Evolutionary conservation across 768 basidiomycete species (phyloP).

Genomic region (Russula compacta): DNA sequence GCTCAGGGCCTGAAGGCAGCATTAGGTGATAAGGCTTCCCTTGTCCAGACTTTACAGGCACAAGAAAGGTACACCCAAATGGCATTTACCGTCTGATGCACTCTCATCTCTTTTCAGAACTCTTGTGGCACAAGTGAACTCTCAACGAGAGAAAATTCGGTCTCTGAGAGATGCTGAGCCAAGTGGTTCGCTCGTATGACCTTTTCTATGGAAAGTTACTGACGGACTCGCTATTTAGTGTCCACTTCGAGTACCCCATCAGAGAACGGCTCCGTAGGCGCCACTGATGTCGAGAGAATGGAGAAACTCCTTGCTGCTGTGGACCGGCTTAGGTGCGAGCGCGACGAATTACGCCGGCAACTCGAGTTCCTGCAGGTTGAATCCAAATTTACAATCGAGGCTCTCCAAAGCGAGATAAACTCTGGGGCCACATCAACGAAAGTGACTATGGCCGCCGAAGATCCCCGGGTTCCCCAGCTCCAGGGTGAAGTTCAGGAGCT

Average conservation of each 20-base stretch:
- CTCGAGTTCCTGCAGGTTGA: conserved; percentile 63
- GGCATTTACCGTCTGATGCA: background rate
- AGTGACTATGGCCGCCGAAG: background rate
- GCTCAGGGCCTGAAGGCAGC: conserved; percentile 18
- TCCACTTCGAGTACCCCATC: background rate
- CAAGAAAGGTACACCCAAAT: conserved; percentile 22
- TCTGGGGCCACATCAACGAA: conserved; percentile 19
- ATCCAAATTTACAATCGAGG: conserved; percentile 52
- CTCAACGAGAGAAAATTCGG: background rate
- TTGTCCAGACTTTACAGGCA: conserved; percentile 23
- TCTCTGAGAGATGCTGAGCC: background rate
- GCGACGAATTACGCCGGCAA: conserved; percentile 52
- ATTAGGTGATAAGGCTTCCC: conserved; percentile 21
- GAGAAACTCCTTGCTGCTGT: conserved; percentile 53
- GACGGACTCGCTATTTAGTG: background rate
- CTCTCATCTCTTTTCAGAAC: background rate
- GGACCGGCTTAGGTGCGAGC: conserved; percentile 57
- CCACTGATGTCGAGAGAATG: conserved; percentile 28
- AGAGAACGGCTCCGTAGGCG: background rate
- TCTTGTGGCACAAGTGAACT: conserved; percentile 10
- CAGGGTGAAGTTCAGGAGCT: conserved; percentile 14
- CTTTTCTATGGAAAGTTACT: background rate
- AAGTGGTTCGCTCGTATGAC: background rate
- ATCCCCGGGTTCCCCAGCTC: conserved; percentile 14
- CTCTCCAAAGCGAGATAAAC: conserved; percentile 43